These are phyloP conservation scores for Pseudogymnoascus sp. DNA, from an alignment of 2,329 filamentous ascomycete species.

Conservation along the genomic window DNA sequence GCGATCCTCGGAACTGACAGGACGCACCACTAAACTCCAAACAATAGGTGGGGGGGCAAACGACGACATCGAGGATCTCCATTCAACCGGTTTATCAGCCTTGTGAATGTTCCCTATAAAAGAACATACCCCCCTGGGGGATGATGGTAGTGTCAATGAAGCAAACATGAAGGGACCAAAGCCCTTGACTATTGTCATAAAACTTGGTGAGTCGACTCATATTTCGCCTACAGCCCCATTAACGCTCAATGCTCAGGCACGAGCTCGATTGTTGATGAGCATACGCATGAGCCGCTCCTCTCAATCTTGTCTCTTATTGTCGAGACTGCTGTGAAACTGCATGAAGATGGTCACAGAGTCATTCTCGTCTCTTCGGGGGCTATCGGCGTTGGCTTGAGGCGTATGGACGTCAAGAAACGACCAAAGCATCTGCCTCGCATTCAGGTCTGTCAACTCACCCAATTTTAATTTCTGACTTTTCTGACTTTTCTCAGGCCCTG, in stretches of 20 bases:
- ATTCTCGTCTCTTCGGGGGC: constrained; percentile 96
- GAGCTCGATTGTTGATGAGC: constrained; percentile 97
- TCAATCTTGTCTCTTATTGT: constrained; percentile 89
- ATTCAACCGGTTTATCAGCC: constrained; percentile 8
- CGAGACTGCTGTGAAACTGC: constrained; percentile 80
- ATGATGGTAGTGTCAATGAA: constrained; percentile 10
- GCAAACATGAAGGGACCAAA: constrained; percentile 43
- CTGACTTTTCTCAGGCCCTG: constrained; percentile 52
- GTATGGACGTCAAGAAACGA: constrained; percentile 79
- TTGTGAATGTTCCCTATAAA: constrained; percentile 1
- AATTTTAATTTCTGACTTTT: background rate
- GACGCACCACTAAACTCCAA: constrained; percentile 9
- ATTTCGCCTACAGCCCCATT: background rate
- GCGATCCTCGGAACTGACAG: constrained; percentile 8
- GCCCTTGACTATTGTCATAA: constrained; percentile 59
- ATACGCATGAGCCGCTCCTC: constrained; percentile 84
- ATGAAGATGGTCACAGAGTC: constrained; percentile 85
- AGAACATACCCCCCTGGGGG: background rate
- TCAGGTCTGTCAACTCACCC: constrained; percentile 46
- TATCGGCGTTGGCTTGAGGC: constrained; percentile 83
- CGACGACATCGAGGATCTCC: constrained; percentile 6
- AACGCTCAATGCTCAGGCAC: constrained; percentile 56
- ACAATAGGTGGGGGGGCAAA: background rate
- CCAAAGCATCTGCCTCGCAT: constrained; percentile 86
- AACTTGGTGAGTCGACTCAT: constrained; percentile 45